Base-by-base conservation (phyloP, 2,329 filamentous ascomycete species). In the Penicillium hordei region DNA sequence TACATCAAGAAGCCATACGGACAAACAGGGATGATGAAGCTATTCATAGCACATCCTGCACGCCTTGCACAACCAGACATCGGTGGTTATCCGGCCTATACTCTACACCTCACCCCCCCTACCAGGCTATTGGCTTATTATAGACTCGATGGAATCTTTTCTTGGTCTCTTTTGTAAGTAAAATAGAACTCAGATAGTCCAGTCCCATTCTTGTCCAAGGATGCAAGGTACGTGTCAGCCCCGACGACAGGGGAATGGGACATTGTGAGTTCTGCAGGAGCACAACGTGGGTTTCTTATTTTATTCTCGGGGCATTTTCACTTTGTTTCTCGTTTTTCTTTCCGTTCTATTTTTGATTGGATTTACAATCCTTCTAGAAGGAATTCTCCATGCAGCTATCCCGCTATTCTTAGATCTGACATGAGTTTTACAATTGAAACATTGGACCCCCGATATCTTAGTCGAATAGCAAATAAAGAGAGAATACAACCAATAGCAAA, bases 221-320 rank as follows among this genome's bases (percentile, higher is more conserved):
- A 43, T 48, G 33, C 33, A 48, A 48, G 43, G 52, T 40, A 40
- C 49, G 43, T 19, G 50, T 52, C 40, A 52, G 50, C 50, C 23
- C 31, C 49, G 10, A 5, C 7, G 33, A 48, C 40, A 52, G 50
- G 50, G 31, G 23, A 13, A 34, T 23, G 12, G 31, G 25, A 46
- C 10, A 39, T 13, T 33, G 21, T 10, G 7, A 27, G 33, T 46
- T 48, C 48, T 63, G 54, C 60, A 63, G 52, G 54, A 57, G 48
- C 43, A 27, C 55, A 65, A 65, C 62, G 59, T 62, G 59, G 55
- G 57, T 53, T 59, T 60, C 61, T 64, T 65, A 64, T 63, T 63
- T 34, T 54, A 57, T 62, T 54, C 53, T 48, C 56, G 57, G 23
- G 10, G 23, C 2, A 36, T 38, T 21, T 17, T 27, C 4, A 19